Base-by-base conservation (phyloP, 169 alveolate genomes). In the Plasmodium malariae region DNA sequence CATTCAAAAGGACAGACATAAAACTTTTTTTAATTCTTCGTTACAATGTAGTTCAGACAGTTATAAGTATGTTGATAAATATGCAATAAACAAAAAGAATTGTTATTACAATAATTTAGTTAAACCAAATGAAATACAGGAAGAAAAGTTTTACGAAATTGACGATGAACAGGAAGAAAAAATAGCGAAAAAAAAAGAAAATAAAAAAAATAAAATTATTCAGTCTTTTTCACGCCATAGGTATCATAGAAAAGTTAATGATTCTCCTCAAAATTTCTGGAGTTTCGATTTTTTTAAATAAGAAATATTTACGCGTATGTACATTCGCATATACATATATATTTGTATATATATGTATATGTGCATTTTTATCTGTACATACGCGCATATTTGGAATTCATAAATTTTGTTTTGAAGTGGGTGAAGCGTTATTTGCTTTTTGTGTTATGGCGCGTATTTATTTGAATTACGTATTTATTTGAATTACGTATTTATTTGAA, bases 241-340 rank as follows among this genome's bases (percentile, higher is more conserved):
- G 21, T 78, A 63, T 78, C 89, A 78, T 78, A 78, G 68, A 37
- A 78, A 65, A 49, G 55, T 78, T 78, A 78, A 78, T 78, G 89
- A 78, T 67, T 78, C 89, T n/a, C 89, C 89, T 14, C 28, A 78
- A 78, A 78, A 78, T 78, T 78, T 78, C 69, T 78, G 89, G 89
- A 63, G 73, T 40, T 78, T 78, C 24, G 89, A 78, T 78, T 78
- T 78, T 67, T 78, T 78, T 78, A 78, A 78, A 78, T 78, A 65
- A 70, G 48, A 48, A 70, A 19, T 55, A 19, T 55, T 55, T n/a
- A n/a, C n/a, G 19, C 0, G 3, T 48, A 4, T 7, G 24, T 19
- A 48, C n/a, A 48, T 48, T 48, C 12, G 0, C 57, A 48, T 30
- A 63, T n/a, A 24, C 36, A 19, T 55, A 55, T 55, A 12, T 54